A percentile compares a stretch with the other conserved stretches of the same genome.
Conservation (phyloP, 1,284 basidiomycete genomes). For the Apiotrichum sp. region DNA sequence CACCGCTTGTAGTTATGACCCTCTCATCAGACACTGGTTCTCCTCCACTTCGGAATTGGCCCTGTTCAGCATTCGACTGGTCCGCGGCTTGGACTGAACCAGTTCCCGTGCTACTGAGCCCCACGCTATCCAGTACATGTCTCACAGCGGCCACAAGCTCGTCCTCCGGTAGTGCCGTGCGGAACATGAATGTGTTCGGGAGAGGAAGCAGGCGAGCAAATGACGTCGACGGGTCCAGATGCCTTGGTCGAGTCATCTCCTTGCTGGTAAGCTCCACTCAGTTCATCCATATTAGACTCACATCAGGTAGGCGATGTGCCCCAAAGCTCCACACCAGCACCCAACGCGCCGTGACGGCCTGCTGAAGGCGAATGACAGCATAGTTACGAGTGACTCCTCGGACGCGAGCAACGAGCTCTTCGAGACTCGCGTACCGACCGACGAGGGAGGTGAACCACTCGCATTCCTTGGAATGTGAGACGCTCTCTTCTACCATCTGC, state of each 20-base stretch:
- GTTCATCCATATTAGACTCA: slow-evolving; percentile 46
- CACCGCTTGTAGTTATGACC: too few species aligned
- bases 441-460: slow-evolving; percentile 78
- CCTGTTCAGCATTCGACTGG: slow-evolving; percentile 40
- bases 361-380: slow-evolving; percentile 70
- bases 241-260: slow-evolving; percentile 19
- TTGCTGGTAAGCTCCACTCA: slow-evolving; percentile 24
- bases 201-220: slow-evolving; percentile 53
- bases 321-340: slow-evolving; percentile 76
- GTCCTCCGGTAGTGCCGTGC: slow-evolving; percentile 17
- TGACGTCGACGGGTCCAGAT: slow-evolving; percentile 49
- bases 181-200: slow-evolving; percentile 33
- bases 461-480: slow-evolving; percentile 50
- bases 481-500: slow-evolving; percentile 71
- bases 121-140: slow-evolving; percentile 13
- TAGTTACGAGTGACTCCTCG: slow-evolving; percentile 70
- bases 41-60: too few species aligned
- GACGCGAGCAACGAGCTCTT: slow-evolving; percentile 57
- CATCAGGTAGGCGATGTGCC: slow-evolving; percentile 63
- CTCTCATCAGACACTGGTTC: too few species aligned
- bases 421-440: slow-evolving; percentile 72
- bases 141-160: slow-evolving; percentile 29
- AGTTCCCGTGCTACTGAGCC: too few species aligned
- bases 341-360: slow-evolving; percentile 84
- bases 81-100: slow-evolving; percentile 36